Conservation (phyloP, 208 protist species). For the Tetramitus jugosus region DNA sequence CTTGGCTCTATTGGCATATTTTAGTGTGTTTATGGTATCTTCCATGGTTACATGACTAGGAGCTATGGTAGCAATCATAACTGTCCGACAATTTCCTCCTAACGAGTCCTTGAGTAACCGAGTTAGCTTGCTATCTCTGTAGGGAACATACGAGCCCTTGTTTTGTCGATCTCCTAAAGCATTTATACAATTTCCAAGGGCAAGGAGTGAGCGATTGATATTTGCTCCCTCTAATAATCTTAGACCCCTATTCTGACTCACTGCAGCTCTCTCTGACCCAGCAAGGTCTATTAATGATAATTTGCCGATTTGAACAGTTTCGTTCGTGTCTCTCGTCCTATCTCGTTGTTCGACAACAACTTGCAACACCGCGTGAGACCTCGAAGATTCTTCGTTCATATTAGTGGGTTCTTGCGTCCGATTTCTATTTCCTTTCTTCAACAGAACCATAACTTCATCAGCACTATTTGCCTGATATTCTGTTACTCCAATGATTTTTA, state of each 20-base stretch:
- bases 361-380: slow-evolving; percentile 79
- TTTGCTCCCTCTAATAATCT: slow-evolving; percentile 45
- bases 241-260: slow-evolving; percentile 33
- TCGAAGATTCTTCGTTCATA: slow-evolving; percentile 72
- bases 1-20: slow-evolving; percentile 33
- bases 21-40: slow-evolving; percentile 75
- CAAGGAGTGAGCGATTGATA: slow-evolving; percentile 47
- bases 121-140: slow-evolving; percentile 45
- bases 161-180: slow-evolving; percentile 32
- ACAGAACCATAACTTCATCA: slow-evolving; percentile 59
- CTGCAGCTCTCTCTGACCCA: slow-evolving; percentile 67
- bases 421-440: slow-evolving; percentile 52
- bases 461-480: neutral
- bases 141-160: slow-evolving; percentile 43
- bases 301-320: slow-evolving; percentile 39
- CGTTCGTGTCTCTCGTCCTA: slow-evolving; percentile 22
- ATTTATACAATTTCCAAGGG: slow-evolving; percentile 50
- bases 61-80: slow-evolving; percentile 66
- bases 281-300: slow-evolving; percentile 71
- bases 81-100: slow-evolving; percentile 76
- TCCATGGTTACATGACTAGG: slow-evolving; percentile 54
- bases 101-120: slow-evolving; percentile 46
- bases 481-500: slow-evolving; percentile 26
- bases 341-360: slow-evolving; percentile 59
- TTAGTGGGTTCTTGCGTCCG: slow-evolving; percentile 63